Evolutionary conservation across 306 rosid species (phyloP).

Genomic region (Trifolium pratense): DNA sequence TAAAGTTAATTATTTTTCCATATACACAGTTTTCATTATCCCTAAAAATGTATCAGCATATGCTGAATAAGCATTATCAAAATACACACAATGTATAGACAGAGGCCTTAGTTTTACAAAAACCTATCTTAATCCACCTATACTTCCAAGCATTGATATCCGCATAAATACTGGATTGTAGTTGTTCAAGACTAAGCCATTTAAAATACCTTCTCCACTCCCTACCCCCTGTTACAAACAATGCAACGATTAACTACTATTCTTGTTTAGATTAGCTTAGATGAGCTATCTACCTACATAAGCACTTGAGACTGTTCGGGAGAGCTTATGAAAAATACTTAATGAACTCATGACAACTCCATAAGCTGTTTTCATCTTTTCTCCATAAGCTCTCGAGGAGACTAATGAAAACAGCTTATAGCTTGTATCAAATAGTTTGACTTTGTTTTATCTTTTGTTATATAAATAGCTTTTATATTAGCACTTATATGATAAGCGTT

Average conservation of each 20-base stretch:
- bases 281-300: neutral
- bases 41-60: neutral
- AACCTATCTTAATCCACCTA: constrained; percentile 8
- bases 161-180: neutral
- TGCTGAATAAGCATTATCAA: neutral
- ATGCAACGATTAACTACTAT: constrained; percentile 2
- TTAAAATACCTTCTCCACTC: neutral
- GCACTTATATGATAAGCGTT: too few relatives aligned
- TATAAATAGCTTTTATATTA: too few relatives aligned
- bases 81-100: constrained; percentile 1
- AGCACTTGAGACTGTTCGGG: neutral
- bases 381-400: too few relatives aligned
- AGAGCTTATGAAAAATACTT: too few relatives aligned
- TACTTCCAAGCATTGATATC: neutral
- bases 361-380: too few relatives aligned
- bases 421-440: too few relatives aligned
- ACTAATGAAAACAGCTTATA: too few relatives aligned
- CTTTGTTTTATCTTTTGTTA: too few relatives aligned
- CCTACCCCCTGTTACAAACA: neutral
- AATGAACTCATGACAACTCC: too few relatives aligned
- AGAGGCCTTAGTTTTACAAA: constrained; percentile 5
- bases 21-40: constrained; percentile 4
- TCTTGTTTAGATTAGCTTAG: neutral
- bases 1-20: neutral
- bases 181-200: neutral